Conservation (phyloP, 768 basidiomycete species). For the Suillus subluteus region DNA sequence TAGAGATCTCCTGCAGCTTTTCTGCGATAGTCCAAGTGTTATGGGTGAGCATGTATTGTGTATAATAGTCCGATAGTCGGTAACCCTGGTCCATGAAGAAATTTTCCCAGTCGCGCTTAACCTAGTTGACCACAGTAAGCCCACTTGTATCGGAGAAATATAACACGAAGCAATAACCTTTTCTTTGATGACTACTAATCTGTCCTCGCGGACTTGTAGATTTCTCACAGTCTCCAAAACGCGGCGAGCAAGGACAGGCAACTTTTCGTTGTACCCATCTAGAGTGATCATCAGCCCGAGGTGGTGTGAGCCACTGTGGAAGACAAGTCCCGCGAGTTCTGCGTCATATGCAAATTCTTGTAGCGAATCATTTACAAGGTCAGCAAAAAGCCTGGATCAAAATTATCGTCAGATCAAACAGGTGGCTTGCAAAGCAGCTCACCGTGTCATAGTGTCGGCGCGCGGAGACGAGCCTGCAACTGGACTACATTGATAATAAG, state of each 20-base stretch:
- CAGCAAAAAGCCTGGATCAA: conserved; percentile 66
- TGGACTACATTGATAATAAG: conserved; percentile 44
- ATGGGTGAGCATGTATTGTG: conserved; percentile 70
- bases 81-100: conserved; percentile 87
- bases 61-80: conserved; percentile 75
- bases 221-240: conserved; percentile 71
- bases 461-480: conserved; percentile 65
- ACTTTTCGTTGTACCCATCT: conserved; percentile 92
- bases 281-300: conserved; percentile 71
- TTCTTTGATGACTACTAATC: conserved; percentile 84
- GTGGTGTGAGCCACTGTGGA: conserved; percentile 62
- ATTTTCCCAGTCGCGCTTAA: conserved; percentile 81
- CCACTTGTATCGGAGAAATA: not conserved
- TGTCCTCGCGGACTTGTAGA: conserved; percentile 65
- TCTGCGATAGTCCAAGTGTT: conserved; percentile 79
- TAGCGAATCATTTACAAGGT: conserved; percentile 86
- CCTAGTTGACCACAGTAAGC: conserved; percentile 42
- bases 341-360: conserved; percentile 94
- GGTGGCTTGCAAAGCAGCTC: conserved; percentile 19
- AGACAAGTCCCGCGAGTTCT: conserved; percentile 85
- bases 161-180: conserved; percentile 51
- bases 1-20: conserved; percentile 69
- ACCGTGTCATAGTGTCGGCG: conserved; percentile 75
- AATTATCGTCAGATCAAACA: not conserved
- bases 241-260: conserved; percentile 69